phyloP scores from a whole-genome alignment of 2,329 filamentous ascomycete genomes.

The Ilyonectria mors-panacis region DNA sequence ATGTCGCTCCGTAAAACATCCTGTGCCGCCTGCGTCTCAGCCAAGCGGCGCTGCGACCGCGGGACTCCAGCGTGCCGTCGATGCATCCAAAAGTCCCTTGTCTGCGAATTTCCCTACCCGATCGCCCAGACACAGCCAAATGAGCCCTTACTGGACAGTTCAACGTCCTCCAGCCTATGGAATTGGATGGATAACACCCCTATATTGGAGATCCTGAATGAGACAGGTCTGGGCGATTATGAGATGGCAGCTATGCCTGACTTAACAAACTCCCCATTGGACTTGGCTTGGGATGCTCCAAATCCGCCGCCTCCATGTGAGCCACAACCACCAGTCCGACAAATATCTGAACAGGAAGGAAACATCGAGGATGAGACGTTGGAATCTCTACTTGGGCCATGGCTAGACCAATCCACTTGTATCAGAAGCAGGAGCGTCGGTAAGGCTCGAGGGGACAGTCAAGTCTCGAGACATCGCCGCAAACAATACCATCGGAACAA shows the following conservation, averaged over 20 bases:
- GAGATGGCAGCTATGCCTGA: neutral
- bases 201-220: neutral
- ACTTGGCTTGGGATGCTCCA: neutral
- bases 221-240: neutral
- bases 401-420: neutral
- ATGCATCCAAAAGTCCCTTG: constrained; percentile 11
- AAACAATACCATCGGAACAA: neutral
- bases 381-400: neutral
- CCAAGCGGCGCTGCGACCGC: constrained; percentile 30
- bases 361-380: neutral
- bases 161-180: neutral
- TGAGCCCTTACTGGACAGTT: neutral
- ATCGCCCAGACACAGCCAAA: neutral
- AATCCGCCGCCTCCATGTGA: neutral
- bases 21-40: constrained; percentile 24
- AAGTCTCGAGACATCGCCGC: neutral
- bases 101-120: constrained; percentile 23
- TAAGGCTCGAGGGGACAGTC: neutral
- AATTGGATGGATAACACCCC: neutral
- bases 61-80: constrained; percentile 19
- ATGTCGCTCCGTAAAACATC: constrained; percentile 34
- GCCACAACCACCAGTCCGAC: neutral
- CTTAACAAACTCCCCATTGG: neutral
- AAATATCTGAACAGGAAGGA: neutral
- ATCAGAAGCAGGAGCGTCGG: neutral